phyloP scores from a whole-genome alignment of 1,139 yeast genomes.

The Yamadazyma jaroonii region DNA sequence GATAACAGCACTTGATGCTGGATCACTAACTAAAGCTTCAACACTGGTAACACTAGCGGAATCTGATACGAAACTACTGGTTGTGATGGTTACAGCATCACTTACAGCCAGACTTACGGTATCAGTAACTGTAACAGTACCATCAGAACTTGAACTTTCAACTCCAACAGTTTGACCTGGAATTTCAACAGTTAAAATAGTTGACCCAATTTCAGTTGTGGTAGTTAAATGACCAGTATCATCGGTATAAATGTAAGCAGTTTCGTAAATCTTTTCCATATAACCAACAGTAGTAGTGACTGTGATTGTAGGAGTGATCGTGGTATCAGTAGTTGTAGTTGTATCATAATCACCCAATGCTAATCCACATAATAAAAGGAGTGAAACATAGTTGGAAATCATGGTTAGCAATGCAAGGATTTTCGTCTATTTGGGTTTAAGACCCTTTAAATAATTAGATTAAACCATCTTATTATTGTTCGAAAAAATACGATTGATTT shows the following conservation, averaged over 20 bases:
- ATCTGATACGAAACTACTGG: too few species aligned
- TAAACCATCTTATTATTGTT: too few species aligned
- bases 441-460: neutral
- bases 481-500: too few species aligned
- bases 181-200: constrained; percentile 11
- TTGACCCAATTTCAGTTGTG: constrained; percentile 25
- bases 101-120: constrained; percentile 4
- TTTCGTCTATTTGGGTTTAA: too few species aligned
- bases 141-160: constrained; percentile 4
- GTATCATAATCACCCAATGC: constrained; percentile 16
- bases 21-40: neutral
- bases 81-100: constrained; percentile 2
- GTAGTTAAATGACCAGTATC: constrained; percentile 34
- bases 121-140: constrained; percentile 6
- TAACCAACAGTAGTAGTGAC: constrained; percentile 28
- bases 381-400: constrained; percentile 17
- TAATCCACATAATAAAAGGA: constrained; percentile 17
- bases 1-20: neutral
- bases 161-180: constrained; percentile 10
- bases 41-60: constrained; percentile 2
- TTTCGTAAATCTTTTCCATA: constrained; percentile 29
- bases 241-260: constrained; percentile 35
- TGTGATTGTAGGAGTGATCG: constrained; percentile 29
- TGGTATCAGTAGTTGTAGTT: constrained; percentile 20
- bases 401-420: constrained; percentile 3